Conservation (phyloP, 2,329 filamentous ascomycete species). For the Ceratocystis papillata region DNA sequence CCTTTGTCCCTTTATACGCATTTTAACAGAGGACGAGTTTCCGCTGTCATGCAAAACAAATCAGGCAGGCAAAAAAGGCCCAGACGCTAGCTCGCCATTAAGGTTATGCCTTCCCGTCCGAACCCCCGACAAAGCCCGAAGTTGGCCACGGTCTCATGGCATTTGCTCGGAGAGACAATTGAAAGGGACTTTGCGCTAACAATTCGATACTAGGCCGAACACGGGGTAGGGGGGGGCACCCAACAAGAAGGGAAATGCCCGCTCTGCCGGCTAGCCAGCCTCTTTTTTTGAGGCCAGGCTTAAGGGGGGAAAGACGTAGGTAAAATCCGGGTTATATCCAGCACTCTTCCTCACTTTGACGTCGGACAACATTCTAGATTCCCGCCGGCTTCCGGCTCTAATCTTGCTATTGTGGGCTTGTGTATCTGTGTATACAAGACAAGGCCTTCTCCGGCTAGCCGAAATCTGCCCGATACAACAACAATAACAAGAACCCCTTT, state of each 20-base stretch:
- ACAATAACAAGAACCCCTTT: neutral
- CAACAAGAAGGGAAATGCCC: neutral
- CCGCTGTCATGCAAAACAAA: neutral
- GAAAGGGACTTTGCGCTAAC: neutral
- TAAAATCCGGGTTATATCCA: slow-evolving; percentile 5
- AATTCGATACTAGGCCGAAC: neutral
- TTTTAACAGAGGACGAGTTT: neutral
- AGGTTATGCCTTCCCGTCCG: neutral
- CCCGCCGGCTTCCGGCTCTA: neutral
- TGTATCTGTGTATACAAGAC: neutral
- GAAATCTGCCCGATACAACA: slow-evolving; percentile 2
- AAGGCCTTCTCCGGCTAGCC: slow-evolving; percentile 1
- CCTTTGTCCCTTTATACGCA: neutral
- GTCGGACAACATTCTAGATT: neutral
- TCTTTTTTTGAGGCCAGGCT: neutral
- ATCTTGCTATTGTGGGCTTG: neutral
- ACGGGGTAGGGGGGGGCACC: neutral
- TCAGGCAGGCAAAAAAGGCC: neutral
- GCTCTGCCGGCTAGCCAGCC: neutral
- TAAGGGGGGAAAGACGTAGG: neutral
- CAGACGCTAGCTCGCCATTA: neutral
- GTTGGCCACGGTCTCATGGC: neutral
- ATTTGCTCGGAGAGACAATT: slow-evolving; percentile 9
- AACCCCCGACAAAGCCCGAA: neutral
- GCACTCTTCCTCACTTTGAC: neutral